A percentile compares a stretch with the other conserved stretches of the same genome.
Conservation (phyloP, 345 rosid species). For the Brassica carinata region DNA sequence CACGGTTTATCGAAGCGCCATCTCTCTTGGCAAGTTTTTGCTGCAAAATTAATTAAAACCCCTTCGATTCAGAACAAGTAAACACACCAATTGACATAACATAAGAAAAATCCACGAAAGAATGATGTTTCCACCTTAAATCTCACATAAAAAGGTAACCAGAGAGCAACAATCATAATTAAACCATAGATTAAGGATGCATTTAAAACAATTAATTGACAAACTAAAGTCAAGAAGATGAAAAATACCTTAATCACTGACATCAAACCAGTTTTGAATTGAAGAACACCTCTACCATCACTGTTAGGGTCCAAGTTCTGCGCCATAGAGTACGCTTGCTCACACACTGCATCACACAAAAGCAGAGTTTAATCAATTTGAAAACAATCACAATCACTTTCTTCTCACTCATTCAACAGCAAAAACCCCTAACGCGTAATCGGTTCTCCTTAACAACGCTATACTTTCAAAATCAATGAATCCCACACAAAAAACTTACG, state of each 20-base stretch:
- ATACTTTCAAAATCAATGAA: not conserved
- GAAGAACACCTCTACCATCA: slow-evolving; percentile 97
- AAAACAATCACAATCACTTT: not conserved
- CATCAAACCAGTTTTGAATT: slow-evolving; percentile 97
- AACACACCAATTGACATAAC: slow-evolving; percentile 16
- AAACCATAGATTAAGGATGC: not conserved
- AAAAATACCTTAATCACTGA: slow-evolving; percentile 79
- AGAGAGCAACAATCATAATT: slow-evolving; percentile 4
- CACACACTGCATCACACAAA: slow-evolving; percentile 63
- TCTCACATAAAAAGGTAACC: not conserved
- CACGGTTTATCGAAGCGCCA: slow-evolving; percentile 70
- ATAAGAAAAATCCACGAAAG: slow-evolving; percentile 11
- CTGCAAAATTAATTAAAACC: slow-evolving; percentile 54
- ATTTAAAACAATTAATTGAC: not conserved
- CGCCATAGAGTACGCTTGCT: slow-evolving; percentile 95
- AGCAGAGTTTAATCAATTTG: not conserved
- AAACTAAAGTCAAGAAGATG: not conserved
- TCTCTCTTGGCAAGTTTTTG: slow-evolving; percentile 96
- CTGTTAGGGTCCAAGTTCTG: slow-evolving; percentile 94
- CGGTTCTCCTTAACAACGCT: not conserved
- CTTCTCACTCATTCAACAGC: not conserved
- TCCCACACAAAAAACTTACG: slow-evolving; percentile 46
- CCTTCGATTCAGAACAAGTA: slow-evolving; percentile 8
- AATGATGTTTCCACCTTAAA: not conserved
- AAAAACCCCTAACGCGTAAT: not conserved